Evolutionary conservation across 352 stramenopile genomes (phyloP), one percentile per base, ranked within the genome.

Genomic region (Phytophthora vignae): DNA sequence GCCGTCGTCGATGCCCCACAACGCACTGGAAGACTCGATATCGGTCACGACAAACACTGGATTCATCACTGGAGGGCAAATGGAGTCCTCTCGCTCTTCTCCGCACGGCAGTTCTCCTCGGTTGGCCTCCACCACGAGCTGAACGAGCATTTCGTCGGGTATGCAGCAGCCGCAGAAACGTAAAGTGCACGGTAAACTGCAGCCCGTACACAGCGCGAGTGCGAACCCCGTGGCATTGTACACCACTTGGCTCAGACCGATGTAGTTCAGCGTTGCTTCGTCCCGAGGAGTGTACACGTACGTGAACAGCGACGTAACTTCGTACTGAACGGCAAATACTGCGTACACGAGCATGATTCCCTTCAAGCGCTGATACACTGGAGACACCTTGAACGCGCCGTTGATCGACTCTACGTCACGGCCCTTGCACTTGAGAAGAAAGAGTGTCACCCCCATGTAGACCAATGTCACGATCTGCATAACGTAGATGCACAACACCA

Each of bases 1-100:
- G 29, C 75, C 74, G 48, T 87, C 79, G 10, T 71, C 78, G 12
- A 85, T 77, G n/a, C 66, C 76, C 84, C 82, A 91, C 17, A 91
- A 67, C 10, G 73, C 80, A 62, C 82, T 90, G 5, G 84, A 91
- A 4, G 82, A 89, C 46, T 91, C 82, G 36, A 91, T 90, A 63
- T 91, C 84, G 0, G 82, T 91, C 48, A 87, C 76, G 19, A 91
- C 80, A 60, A 91, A 91, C 7, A 90, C 79, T 2, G 84, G 84
- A 33, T 87, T 84, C 4, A 76, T 44, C 0, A 78, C 57, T 12
- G 74, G 71, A 33, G 74, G 67, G 9, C 55, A 42, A 1, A 69
- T 56, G 3, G 67, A 64, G 8, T 74, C 50, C 19, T 70, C 42
- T 14, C 49, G 40, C 2, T 72, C 36, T 9, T 64, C n/a, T 5